phyloP scores from a whole-genome alignment of 306 rosid genomes.

The Glycine latifolia region DNA sequence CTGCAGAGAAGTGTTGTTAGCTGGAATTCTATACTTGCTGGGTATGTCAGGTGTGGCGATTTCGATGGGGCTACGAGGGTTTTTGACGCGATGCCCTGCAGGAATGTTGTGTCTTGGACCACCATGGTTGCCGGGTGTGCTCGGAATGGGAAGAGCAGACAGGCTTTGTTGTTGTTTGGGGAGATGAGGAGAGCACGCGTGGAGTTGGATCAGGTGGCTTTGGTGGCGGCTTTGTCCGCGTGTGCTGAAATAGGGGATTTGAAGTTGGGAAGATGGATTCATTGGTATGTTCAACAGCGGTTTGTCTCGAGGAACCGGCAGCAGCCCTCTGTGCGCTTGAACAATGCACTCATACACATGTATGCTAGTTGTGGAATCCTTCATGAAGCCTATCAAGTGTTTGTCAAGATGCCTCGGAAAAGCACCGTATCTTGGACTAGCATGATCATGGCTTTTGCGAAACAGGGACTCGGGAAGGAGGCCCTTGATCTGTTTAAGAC shows the following conservation, averaged over 20 bases:
- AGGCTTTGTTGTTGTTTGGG: constrained; percentile 66
- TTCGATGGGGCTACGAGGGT: constrained; percentile 54
- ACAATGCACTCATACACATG: constrained; percentile 86
- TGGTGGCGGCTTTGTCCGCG: constrained; percentile 72
- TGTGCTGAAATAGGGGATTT: constrained; percentile 78
- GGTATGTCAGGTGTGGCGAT: constrained; percentile 59
- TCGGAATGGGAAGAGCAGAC: constrained; percentile 57
- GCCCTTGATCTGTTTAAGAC: constrained; percentile 66
- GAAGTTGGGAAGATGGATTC: constrained; percentile 77
- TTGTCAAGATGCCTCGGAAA: constrained; percentile 58
- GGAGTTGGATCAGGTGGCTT: constrained; percentile 67
- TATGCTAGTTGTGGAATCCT: constrained; percentile 72
- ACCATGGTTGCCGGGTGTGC: constrained; percentile 69
- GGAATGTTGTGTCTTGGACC: constrained; percentile 78
- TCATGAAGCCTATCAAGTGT: constrained; percentile 63
- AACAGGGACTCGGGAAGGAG: constrained; percentile 73
- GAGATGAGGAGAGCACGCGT: constrained; percentile 69
- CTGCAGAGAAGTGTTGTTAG: constrained; percentile 62
- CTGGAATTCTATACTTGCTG: constrained; percentile 75
- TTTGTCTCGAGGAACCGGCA: constrained; percentile 39
- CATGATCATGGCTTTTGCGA: constrained; percentile 75
- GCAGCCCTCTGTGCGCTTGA: constrained; percentile 56
- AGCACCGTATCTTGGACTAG: constrained; percentile 81
- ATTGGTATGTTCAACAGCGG: constrained; percentile 53
- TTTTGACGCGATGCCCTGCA: constrained; percentile 63